These are phyloP conservation scores for Metschnikowia noctiluminum DNA, from an alignment of 805 yeast species.

Conservation along the genomic window DNA sequence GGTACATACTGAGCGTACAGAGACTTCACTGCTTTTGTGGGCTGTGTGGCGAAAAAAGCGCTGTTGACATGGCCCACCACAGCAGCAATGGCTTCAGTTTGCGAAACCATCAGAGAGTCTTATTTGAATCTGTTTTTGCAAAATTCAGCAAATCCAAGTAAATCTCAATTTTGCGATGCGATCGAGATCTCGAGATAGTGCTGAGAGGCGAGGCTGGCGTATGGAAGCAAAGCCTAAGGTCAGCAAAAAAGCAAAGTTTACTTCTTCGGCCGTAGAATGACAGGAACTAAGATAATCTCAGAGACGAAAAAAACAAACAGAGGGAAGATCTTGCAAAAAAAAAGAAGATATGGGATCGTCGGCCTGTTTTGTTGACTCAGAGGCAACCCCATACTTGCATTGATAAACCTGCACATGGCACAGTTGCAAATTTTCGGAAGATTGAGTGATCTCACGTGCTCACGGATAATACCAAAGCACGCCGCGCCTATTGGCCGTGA, in stretches of 20 bases:
- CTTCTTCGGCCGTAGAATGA: neutral
- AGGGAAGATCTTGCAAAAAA: neutral
- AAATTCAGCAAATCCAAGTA: neutral
- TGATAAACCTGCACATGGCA: constrained; percentile 9
- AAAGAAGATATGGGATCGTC: neutral
- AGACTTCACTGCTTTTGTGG: constrained; percentile 42
- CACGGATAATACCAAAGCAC: constrained; percentile 12
- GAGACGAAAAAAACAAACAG: neutral
- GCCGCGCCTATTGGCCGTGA: constrained; percentile 14
- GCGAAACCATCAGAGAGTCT: constrained; percentile 8
- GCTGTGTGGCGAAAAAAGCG: constrained; percentile 43
- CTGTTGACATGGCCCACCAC: constrained; percentile 27
- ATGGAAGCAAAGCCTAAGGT: neutral
- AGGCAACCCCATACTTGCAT: constrained; percentile 7
- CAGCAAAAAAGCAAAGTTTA: neutral
- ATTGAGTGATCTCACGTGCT: constrained; percentile 23
- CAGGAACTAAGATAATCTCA: no score
- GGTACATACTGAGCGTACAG: constrained; percentile 26
- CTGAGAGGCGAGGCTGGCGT: neutral
- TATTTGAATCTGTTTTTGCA: neutral
- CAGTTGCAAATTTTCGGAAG: constrained; percentile 16
- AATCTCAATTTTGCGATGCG: neutral
- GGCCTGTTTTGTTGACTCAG: constrained; percentile 1
- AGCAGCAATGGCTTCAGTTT: constrained; percentile 18
- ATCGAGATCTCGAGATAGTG: neutral